Evolutionary conservation across 495 filamentous ascomycete genomes (phyloP), one percentile per base, ranked within the genome.

Genomic region (Penicillium flavigenum): DNA sequence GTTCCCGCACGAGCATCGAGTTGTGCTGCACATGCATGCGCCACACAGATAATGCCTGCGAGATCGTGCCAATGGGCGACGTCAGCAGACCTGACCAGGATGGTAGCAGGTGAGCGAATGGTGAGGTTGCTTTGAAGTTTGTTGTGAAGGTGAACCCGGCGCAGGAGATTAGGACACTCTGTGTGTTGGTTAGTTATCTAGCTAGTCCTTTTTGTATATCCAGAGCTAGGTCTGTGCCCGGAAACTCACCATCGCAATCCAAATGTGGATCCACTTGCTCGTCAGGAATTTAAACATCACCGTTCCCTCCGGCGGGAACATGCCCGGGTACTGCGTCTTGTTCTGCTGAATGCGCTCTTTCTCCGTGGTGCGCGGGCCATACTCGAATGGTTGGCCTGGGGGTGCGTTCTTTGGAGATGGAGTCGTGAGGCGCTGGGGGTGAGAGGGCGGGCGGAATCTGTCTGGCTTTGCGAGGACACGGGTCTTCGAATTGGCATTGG

Each of bases 371-470:
- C 76, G 62, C 11, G 87, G 87, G 34, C 92, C 92, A 72, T 93
- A 91, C 70, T 71, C 72, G 71, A 75, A 71, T 67, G 70, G 78
- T 70, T 61, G 58, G 57, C 76, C 50, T 5, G 59, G 38, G 19
- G 57, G 70, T 45, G 60, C 63, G 46, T 68, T 69, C 32, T 70
- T 69, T 31, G 65, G 64, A 0, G 67, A 68, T 12, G 65, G 72
- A 14, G 70, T 56, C 16, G 78, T 76, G 12, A 86, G 77, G 2
- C 86, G 81, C 26, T 85, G 71, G 27, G 83, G 83, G 70, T 96
- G 92, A 0, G 91, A 96, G 0, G 92, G 92, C 0, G 92, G 92
- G 48, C 85, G 87, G 76, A 94, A 96, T 58, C 85, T 85, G 59
- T 87, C 82, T 4, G 92, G 92, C 69, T 94, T 87, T 52, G 83